These are phyloP conservation scores for Amanita inopinata DNA, from an alignment of 768 basidiomycete genomes.

Conservation along the genomic window DNA sequence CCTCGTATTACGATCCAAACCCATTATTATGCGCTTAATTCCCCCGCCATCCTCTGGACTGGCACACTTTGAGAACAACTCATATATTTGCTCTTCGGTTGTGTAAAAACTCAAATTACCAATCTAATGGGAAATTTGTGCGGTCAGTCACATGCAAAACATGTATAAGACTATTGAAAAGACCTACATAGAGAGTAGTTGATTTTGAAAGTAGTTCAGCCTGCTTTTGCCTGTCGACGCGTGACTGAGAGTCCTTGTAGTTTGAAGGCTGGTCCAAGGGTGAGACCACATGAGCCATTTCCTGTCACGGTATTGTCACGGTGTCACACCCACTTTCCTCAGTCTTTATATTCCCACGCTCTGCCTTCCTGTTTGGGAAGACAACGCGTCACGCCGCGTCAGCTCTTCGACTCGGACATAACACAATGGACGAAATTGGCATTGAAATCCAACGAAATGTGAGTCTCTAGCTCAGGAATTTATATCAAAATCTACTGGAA, in stretches of 20 bases:
- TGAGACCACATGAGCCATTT: conserved; percentile 79
- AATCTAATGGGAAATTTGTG: conserved; percentile 37
- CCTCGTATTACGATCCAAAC: conserved; percentile 85
- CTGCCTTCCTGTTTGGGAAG: conserved; percentile 23
- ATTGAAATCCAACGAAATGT: conserved; percentile 80
- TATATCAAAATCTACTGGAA: not conserved
- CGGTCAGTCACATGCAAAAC: conserved; percentile 8
- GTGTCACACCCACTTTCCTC: not conserved
- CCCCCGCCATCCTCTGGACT: conserved; percentile 81
- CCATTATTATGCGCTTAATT: conserved; percentile 93
- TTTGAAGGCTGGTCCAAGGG: conserved; percentile 90
- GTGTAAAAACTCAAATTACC: conserved; percentile 93
- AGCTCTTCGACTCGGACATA: conserved; percentile 22
- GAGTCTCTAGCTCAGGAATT: conserved; percentile 18
- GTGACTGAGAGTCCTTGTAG: conserved; percentile 89
- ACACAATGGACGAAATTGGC: conserved; percentile 82
- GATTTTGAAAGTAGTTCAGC: conserved; percentile 76
- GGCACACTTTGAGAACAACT: conserved; percentile 85
- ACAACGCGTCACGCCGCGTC: conserved; percentile 40
- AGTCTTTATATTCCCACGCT: conserved; percentile 30
- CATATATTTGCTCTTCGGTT: conserved; percentile 94
- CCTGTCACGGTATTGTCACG: conserved; percentile 1
- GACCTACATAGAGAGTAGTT: conserved; percentile 81
- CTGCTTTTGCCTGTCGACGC: conserved; percentile 71
- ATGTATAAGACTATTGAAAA: conserved; percentile 15